Percentiles rank a stretch among this genome's conserved stretches.
Conservation (phyloP, 306 rosid genomes). For the Quercus rubra region DNA sequence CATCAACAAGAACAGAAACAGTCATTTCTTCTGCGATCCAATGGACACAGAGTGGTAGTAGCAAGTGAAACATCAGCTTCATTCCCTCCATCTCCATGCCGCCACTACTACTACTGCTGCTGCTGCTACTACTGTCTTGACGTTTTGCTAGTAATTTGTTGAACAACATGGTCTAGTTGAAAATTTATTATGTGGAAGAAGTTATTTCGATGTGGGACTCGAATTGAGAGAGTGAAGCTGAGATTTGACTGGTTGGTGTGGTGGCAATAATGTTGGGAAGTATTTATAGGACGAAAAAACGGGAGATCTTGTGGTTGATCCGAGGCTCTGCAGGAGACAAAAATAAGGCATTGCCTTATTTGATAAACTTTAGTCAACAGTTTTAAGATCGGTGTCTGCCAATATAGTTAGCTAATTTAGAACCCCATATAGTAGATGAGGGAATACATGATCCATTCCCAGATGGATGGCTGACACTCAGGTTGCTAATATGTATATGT, state of each 20-base stretch:
- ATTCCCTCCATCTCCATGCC: background rate
- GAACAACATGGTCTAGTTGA: background rate
- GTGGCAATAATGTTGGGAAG: background rate
- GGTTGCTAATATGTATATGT: too few relatives aligned
- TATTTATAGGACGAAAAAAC: background rate
- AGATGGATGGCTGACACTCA: too few relatives aligned
- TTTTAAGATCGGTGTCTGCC: too few relatives aligned
- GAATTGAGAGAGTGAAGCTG: background rate
- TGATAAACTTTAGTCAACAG: too few relatives aligned
- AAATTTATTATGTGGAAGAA: too few relatives aligned
- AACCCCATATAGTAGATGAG: too few relatives aligned
- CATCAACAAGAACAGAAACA: constrained; percentile 79
- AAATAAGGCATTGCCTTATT: background rate
- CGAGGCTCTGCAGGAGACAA: background rate
- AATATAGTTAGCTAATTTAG: too few relatives aligned
- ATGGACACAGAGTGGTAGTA: constrained; percentile 62
- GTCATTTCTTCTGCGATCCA: constrained; percentile 89
- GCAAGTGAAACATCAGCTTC: constrained; percentile 60
- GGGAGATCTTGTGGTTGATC: background rate
- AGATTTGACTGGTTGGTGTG: background rate
- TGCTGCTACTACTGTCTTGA: background rate
- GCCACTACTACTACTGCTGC: background rate
- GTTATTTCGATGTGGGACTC: too few relatives aligned
- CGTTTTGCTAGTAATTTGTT: background rate
- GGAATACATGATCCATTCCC: too few relatives aligned